Evolutionary conservation across 2,329 filamentous ascomycete species (phyloP), one percentile per base, ranked within the genome.

Genomic region (Diaporthe vexans): DNA sequence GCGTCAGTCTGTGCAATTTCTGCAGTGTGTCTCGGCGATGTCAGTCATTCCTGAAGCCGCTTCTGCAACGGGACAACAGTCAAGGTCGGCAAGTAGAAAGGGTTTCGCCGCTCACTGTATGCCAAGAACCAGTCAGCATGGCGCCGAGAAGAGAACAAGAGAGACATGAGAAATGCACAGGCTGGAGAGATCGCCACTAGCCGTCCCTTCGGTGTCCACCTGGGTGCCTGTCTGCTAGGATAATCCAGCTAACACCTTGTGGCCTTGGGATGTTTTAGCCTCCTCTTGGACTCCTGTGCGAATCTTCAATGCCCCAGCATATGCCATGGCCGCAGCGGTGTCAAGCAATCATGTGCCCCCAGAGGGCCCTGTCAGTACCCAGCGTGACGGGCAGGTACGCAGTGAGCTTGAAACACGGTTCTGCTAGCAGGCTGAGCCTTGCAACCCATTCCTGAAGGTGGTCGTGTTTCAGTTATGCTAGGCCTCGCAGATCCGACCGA

Each of bases 261-360:
- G 26, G 67, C 46, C 56, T 54, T 58, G 69, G 69, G 57, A 72
- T 63, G 69, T 72, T 72, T 72, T 72, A 72, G 69, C 69, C 69
- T 72, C 29, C 19, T 59, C 40, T 48, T 71, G 40, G 56, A 51
- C 69, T 61, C 40, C 21, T 48, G n/a, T 35, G 46, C 43, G 21
- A 48, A 29, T 40, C 26, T 29, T 21, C n/a, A 33, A 63, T 26
- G 56, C 40, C 57, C 43, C 56, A 72, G 40, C 69, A 33, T 40
- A 11, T 15, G 56, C 29, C 43, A 33, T 52, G 37, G 33, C 46
- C 13, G 15, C 54, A 26, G 24, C 35, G 13, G 52, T 70, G 37
- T 33, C 67, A 70, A 70, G 67, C 67, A 37, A 17, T 26, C 29
- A 67, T 35, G 26, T 35, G 26, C 43, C 46, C 46, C 29, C 33